A percentile compares a stretch with the other conserved stretches of the same genome.
Conservation (phyloP, 169 alveolate species). For the Pseudocohnilembus persalinus region DNA sequence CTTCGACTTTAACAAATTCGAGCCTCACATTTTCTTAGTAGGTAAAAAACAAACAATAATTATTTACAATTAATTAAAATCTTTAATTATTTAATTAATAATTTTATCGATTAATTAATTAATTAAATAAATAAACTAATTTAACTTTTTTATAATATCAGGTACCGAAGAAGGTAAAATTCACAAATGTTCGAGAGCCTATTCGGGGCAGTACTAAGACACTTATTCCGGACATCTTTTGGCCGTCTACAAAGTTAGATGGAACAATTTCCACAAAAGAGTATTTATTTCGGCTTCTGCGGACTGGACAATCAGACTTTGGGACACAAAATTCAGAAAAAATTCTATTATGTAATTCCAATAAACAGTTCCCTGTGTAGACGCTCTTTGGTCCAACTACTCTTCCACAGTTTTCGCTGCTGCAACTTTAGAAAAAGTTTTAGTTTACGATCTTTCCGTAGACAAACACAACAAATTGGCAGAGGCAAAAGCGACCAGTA, state of each 20-base stretch:
- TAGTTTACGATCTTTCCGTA: conserved; percentile 82
- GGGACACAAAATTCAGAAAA: conserved; percentile 89
- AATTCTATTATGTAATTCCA: conserved; percentile 89
- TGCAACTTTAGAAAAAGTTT: conserved; percentile 87
- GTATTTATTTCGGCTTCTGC: conserved; percentile 93
- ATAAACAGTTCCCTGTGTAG: conserved; percentile 91
- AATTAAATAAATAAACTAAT: too few relatives aligned
- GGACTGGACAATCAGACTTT: conserved; percentile 95
- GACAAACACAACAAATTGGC: conserved; percentile 81
- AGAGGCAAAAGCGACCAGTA: conserved; percentile 60
- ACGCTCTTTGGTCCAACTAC: conserved; percentile 95
- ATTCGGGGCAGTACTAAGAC: conserved; percentile 89
- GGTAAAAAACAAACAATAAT: not conserved
- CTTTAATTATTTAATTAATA: not conserved
- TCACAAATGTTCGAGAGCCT: conserved; percentile 92
- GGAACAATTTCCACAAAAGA: conserved; percentile 93
- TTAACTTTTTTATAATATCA: too few relatives aligned
- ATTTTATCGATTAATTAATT: too few relatives aligned
- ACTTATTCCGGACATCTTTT: conserved; percentile 93
- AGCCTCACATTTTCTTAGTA: conserved; percentile 89
- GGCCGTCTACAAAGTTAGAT: conserved; percentile 91
- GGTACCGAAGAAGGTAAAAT: conserved; percentile 96
- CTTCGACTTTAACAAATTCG: conserved; percentile 88
- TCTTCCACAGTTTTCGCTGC: conserved; percentile 93
- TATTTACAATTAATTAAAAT: too few relatives aligned